Evolutionary conservation across 2,329 filamentous ascomycete genomes (phyloP), one percentile per base, ranked within the genome.

Genomic region (Cercospora citrullina): DNA sequence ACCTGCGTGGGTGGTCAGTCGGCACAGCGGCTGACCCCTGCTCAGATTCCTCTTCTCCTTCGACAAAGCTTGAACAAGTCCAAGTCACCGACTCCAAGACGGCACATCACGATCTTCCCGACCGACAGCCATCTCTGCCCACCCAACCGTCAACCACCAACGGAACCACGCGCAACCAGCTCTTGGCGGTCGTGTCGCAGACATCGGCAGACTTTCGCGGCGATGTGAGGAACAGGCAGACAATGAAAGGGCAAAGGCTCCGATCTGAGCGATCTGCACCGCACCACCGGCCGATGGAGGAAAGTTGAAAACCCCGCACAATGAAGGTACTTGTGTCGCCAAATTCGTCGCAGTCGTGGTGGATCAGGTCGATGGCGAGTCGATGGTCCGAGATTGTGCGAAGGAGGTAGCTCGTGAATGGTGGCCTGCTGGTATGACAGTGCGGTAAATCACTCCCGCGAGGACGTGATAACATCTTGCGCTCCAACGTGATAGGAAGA

Each of bases 1-100:
- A 30, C 39, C 39, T 62, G 60, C 60, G 39, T 18, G 26, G 60
- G 60, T 51, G 60, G 60, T 62, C 60, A 62, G 60, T 31, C 23
- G 23, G 60, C 23, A 51, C 36, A 51, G 36, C 60, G 39, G 60
- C 39, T 62, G 39, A 62, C 60, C 39, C 60, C 26, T 51, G 60
- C 60, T 10, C 36, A 62, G 36, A 42, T 21, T 26, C 33, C 26
- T 26, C 48, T 18, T 33, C 14, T 30, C n/a, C 39, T 48, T 23
- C 45, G 45, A 23, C 10, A 23, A 39, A 48, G 9, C 42, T 8
- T 51, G 23, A 31, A 8, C 53, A 31, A n/a, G 45, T 30, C 53
- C 26, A 57, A 8, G 28, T n/a, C 53, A n/a, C n/a, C 23, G 23
- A 31, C 16, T 57, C 53, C 53, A 3, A 57, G 21, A 57, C 31